phyloP scores from a whole-genome alignment of 164 flowering plant genomes.

The Vitis cinerea region DNA sequence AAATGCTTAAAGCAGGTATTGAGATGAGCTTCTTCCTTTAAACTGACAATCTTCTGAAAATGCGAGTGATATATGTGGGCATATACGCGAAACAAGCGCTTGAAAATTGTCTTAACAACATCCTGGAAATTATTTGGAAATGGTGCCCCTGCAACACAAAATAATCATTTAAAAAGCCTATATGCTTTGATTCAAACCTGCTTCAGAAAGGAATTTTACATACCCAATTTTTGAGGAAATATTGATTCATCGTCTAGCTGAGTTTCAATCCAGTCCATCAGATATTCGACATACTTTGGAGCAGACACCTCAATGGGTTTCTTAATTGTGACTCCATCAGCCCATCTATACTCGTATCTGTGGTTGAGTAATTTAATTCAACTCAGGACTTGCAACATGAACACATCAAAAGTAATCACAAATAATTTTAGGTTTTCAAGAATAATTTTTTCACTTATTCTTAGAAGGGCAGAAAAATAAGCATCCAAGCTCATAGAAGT shows the following conservation, averaged over 20 bases:
- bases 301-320: conserved; percentile 71
- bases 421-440: too few species aligned
- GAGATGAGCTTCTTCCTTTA: conserved; percentile 65
- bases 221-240: conserved; percentile 62
- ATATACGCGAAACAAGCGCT: conserved; percentile 58
- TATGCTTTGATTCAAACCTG: neutral
- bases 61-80: conserved; percentile 66
- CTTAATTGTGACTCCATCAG: conserved; percentile 61
- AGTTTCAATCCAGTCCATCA: conserved; percentile 69
- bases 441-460: too few species aligned
- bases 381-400: neutral
- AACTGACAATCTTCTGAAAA: conserved; percentile 54
- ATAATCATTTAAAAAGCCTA: neutral
- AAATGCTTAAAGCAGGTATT: conserved; percentile 70
- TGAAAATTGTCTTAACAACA: conserved; percentile 57
- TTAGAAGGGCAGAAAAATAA: too few species aligned
- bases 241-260: conserved; percentile 63
- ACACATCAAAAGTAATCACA: neutral
- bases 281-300: conserved; percentile 62
- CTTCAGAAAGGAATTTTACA: conserved; percentile 3
- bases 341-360: conserved; percentile 71
- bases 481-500: too few species aligned
- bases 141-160: conserved; percentile 34
- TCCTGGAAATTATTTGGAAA: conserved; percentile 55
- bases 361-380: neutral